Base-by-base conservation (phyloP, 1,284 basidiomycete genomes). In the Austroboletus niveus region DNA sequence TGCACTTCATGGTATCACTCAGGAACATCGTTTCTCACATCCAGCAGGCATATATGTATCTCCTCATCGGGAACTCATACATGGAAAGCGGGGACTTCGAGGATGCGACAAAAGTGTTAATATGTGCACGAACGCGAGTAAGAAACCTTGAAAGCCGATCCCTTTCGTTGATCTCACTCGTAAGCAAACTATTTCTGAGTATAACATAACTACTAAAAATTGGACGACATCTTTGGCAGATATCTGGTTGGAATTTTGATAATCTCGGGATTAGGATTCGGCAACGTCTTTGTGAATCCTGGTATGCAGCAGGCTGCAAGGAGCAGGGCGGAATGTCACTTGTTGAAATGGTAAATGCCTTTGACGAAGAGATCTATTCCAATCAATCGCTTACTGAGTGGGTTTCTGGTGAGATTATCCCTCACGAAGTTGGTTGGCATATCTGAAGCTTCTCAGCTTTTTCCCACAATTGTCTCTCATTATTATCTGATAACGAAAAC, bases 41-140 rank as follows among this genome's bases (percentile, higher is more conserved):
- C 11, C 10, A 20, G 1, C 9, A 55, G 54, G 47, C 54, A n/a
- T 38, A 50, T 9, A 50, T 55, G 47, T 10, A 32, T 15, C 4
- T 53, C n/a, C 8, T 35, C 2, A 22, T 45, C 3, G 55, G 51
- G 12, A 30, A 24, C 9, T 46, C 11, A 1, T 15, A 17, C 1
- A 35, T 54, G 45, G 35, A 30, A 17, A 22, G 14, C 0, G 3
- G 27, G 1, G 10, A 48, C 3, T 48, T 27, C 14, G 8, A 17
- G 10, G 24, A 8, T 31, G 54, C 54, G 3, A 30, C 53, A 5
- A 29, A 29, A 29, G 27, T 29, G 27, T 29, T 29, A 1, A 6
- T 29, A 8, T 29, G 27, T 29, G 42, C 42, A 32, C 30, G n/a
- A 32, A 11, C 9, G 2, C 42, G 31, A 17, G 5, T 32, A 2